Evolutionary conservation across 1,139 yeast species (phyloP), one percentile per base, ranked within the genome.

Genomic region (Wickerhamomyces sp.): DNA sequence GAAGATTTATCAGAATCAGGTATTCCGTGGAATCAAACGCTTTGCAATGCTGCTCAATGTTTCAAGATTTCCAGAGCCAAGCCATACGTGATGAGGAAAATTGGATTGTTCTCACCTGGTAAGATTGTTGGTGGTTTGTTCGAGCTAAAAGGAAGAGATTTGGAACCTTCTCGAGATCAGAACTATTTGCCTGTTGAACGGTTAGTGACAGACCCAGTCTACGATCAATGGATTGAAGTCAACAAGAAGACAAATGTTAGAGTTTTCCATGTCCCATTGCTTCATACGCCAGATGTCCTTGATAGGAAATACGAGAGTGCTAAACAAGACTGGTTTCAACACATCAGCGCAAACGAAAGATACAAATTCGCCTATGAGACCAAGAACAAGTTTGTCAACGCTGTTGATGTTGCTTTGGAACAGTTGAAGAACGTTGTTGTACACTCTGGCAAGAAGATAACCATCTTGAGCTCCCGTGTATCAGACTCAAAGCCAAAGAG

Each of bases 101-200:
- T 72, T 14, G 62, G 71, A 3, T 55, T 77, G 21, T 78, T 66
- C 47, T 54, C 74, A 22, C 85, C 88, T 0, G 63, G 67, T 29
- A 68, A 78, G 1, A 66, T 71, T 49, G 72, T 82, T 2, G 91
- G 89, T 3, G 88, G 79, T 0, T 44, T 81, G 9, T 82, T 67
- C 52, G 39, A 39, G 22, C 23, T 36, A 6, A 25, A 20, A 10
- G 27, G n/a, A 1, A 21, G 4, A 11, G 13, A 14, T 13, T 31
- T 26, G 5, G 28, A 30, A 20, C 37, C 31, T n/a, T 30, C 34
- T 2, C 23, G 30, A 16, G 44, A 38, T 30, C 37, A 26, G 17
- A 31, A 23, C 22, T 41, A 28, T 21, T 14, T 36, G 6, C 46
- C 46, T 11, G 26, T 42, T 5, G 38, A 42, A 3, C 35, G 30